Percentiles rank a stretch among this genome's conserved stretches.
phyloP scores from a whole-genome alignment of 495 filamentous ascomycete genomes.

The Ramalina intermedia region DNA sequence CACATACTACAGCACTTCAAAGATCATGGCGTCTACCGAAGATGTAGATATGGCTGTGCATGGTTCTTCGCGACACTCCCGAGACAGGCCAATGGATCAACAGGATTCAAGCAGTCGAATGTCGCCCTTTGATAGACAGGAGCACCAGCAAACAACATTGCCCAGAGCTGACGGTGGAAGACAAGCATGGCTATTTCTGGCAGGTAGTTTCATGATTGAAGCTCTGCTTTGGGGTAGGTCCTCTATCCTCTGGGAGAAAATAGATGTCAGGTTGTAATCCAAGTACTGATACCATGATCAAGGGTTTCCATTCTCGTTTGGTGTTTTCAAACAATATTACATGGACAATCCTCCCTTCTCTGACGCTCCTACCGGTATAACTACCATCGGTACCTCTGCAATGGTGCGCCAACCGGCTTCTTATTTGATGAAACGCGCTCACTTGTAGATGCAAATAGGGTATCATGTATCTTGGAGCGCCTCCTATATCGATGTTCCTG shows the following conservation, averaged over 20 bases:
- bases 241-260: too few species aligned
- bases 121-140: not conserved
- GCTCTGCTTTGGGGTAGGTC: constrained; percentile 48
- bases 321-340: constrained; percentile 47
- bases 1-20: too few species aligned
- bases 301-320: constrained; percentile 54
- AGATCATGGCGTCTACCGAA: constrained; percentile 1
- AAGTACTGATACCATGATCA: not conserved
- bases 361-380: constrained; percentile 20
- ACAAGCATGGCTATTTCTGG: constrained; percentile 50
- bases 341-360: constrained; percentile 31
- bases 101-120: not conserved
- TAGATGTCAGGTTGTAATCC: not conserved
- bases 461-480: constrained; percentile 42
- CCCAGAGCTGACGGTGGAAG: constrained; percentile 36
- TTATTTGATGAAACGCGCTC: not conserved
- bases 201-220: constrained; percentile 48
- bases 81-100: too few species aligned
- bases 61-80: not conserved
- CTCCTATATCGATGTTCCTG: constrained; percentile 34
- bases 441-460: constrained; percentile 21
- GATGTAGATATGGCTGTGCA: constrained; percentile 1
- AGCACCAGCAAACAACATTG: not conserved
- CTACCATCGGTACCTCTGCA: constrained; percentile 37
- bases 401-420: constrained; percentile 15